phyloP scores from a whole-genome alignment of 345 rosid genomes.

The Syzygium oleosum region DNA sequence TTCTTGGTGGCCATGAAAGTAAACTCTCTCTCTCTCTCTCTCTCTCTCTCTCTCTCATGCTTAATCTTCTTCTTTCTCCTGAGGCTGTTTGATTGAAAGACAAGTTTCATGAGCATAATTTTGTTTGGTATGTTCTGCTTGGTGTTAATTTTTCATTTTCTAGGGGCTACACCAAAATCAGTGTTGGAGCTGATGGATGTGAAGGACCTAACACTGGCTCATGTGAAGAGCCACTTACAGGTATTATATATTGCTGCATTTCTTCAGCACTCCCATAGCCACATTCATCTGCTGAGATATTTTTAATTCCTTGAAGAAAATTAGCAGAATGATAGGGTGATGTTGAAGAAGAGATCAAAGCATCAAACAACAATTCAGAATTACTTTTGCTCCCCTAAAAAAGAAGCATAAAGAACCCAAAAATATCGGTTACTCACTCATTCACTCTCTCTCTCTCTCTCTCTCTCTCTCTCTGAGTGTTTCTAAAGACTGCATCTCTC shows the following conservation, averaged over 20 bases:
- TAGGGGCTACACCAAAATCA: constrained; percentile 83
- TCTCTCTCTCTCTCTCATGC: neutral
- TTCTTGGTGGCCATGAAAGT: constrained; percentile 53
- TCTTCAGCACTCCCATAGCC: neutral
- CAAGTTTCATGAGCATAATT: neutral
- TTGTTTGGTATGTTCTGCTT: neutral
- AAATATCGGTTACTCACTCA: neutral
- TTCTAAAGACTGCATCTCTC: neutral
- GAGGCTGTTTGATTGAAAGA: neutral
- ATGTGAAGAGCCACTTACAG: constrained; percentile 88
- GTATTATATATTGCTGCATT: constrained; percentile 10
- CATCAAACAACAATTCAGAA: neutral
- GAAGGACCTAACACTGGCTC: constrained; percentile 67
- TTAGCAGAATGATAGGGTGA: neutral
- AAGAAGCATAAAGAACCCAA: neutral
- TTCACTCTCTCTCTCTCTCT: neutral
- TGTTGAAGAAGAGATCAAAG: neutral
- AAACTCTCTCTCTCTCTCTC: constrained; percentile 1
- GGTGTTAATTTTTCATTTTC: neutral
- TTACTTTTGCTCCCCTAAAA: neutral
- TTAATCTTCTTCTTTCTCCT: neutral
- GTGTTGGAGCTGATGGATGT: constrained; percentile 80
- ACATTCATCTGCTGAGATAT: neutral
- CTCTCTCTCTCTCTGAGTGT: neutral
- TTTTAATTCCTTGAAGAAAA: neutral